phyloP scores from a whole-genome alignment of 2,329 filamentous ascomycete species.

The Furcasterigmium furcatum region DNA sequence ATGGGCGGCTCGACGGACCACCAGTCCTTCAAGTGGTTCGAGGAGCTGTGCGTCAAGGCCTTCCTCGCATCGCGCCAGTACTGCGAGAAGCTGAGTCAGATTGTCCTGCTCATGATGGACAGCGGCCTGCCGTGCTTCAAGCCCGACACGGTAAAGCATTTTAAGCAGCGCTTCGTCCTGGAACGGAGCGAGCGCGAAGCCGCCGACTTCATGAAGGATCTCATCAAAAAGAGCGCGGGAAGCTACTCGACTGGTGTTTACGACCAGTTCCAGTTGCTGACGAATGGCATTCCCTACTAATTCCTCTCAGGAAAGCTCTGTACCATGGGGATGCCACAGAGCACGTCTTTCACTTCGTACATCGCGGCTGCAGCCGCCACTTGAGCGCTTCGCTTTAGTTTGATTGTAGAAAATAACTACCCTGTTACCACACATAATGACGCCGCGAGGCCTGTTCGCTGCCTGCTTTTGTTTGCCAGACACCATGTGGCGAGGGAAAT shows the following conservation, averaged over 20 bases:
- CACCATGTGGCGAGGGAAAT: no score
- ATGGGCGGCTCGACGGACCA: conserved; percentile 87
- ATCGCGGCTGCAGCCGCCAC: no score
- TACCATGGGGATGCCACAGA: no score
- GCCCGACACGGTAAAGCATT: conserved; percentile 88
- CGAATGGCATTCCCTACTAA: conserved; percentile 89
- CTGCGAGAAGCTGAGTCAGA: conserved; percentile 82
- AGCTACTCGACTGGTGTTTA: conserved; percentile 94
- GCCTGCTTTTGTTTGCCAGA: no score
- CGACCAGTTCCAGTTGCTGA: conserved; percentile 95
- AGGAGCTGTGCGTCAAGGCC: conserved; percentile 92
- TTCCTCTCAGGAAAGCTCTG: neutral
- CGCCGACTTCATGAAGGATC: conserved; percentile 85
- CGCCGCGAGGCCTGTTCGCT: no score
- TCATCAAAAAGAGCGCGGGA: conserved; percentile 85
- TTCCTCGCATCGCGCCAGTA: conserved; percentile 88
- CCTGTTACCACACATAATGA: no score
- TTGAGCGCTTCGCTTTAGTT: no score
- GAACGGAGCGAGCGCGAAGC: conserved; percentile 91
- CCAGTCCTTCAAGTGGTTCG: conserved; percentile 92
- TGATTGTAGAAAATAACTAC: no score
- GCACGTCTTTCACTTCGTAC: no score
- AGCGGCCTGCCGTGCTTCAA: conserved; percentile 97
- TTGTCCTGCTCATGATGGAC: conserved; percentile 93
- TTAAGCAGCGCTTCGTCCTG: conserved; percentile 87